A percentile compares a stretch with the other conserved stretches of the same genome.
These are phyloP conservation scores for Wickerhamiella bombiphila DNA, from an alignment of 805 yeast genomes.

Conservation along the genomic window DNA sequence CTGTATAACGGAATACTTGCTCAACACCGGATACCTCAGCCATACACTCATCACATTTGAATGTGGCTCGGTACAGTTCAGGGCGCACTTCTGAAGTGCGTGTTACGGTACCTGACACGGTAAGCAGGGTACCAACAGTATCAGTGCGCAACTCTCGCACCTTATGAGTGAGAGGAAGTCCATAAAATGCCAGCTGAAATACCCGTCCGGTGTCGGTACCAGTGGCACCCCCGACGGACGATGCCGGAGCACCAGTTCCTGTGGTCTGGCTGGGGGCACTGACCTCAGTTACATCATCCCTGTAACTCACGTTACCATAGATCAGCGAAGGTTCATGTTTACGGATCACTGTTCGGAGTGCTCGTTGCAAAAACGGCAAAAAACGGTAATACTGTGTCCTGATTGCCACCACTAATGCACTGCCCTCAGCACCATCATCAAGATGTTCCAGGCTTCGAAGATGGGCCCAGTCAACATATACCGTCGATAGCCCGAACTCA, in stretches of 20 bases:
- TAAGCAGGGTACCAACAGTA: conserved; percentile 67
- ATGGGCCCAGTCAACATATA: conserved; percentile 78
- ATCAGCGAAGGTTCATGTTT: conserved; percentile 62
- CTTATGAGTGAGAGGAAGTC: conserved; percentile 65
- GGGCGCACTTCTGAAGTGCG: conserved; percentile 95
- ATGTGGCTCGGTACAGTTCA: conserved; percentile 72
- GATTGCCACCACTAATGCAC: conserved; percentile 79
- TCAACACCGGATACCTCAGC: conserved; percentile 80
- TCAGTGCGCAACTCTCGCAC: conserved; percentile 85
- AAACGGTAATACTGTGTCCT: conserved; percentile 87
- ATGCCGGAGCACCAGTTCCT: conserved; percentile 24
- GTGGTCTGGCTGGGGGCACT: conserved; percentile 11
- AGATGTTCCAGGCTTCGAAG: conserved; percentile 42
- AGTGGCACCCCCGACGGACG: conserved; percentile 11
- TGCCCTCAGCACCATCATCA: conserved; percentile 30
- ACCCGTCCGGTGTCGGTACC: conserved; percentile 44
- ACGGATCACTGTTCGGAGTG: conserved; percentile 57
- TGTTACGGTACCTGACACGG: conserved; percentile 89
- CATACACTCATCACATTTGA: conserved; percentile 78
- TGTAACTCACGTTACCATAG: conserved; percentile 5
- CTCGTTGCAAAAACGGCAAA: conserved; percentile 66
- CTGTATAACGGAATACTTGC: conserved; percentile 84
- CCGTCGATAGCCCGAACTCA: conserved; percentile 54
- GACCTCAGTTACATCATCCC: background rate
- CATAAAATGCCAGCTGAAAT: conserved; percentile 83